Conservation (phyloP, 2,329 filamentous ascomycete genomes). For the Aspergillus sergii region DNA sequence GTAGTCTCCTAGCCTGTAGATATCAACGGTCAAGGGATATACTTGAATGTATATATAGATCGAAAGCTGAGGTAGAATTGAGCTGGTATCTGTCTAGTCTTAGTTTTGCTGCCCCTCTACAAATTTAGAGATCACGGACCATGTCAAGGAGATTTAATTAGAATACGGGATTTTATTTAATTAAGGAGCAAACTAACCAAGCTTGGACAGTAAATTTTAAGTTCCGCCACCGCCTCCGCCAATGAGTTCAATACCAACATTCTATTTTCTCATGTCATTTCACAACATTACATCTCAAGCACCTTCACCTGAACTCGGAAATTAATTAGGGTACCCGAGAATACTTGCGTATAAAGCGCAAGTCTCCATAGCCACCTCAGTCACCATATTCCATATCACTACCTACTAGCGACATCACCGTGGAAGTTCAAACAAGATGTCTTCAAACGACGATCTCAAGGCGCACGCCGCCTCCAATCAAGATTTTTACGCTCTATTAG, state of each 20-base stretch:
- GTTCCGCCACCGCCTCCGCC: slow-evolving; percentile 9
- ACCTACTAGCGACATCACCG: background rate
- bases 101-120: too few relatives aligned
- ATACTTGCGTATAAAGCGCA: background rate
- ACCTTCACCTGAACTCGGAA: background rate
- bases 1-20: too few relatives aligned
- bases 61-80: too few relatives aligned
- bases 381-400: background rate
- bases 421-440: slow-evolving; percentile 27
- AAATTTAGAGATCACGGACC: too few relatives aligned
- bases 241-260: slow-evolving; percentile 4
- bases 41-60: too few relatives aligned
- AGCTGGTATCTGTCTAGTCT: too few relatives aligned
- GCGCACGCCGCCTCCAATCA: slow-evolving; percentile 63
- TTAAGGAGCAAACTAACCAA: background rate
- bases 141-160: too few relatives aligned
- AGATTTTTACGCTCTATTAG: slow-evolving; percentile 79
- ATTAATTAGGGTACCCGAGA: background rate
- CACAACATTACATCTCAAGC: background rate
- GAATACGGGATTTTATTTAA: too few relatives aligned
- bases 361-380: background rate
- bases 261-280: slow-evolving; percentile 8
- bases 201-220: background rate
- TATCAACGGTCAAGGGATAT: too few relatives aligned
- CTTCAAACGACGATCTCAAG: slow-evolving; percentile 48